phyloP scores from a whole-genome alignment of 345 rosid genomes.

The Hevea brasiliensis region DNA sequence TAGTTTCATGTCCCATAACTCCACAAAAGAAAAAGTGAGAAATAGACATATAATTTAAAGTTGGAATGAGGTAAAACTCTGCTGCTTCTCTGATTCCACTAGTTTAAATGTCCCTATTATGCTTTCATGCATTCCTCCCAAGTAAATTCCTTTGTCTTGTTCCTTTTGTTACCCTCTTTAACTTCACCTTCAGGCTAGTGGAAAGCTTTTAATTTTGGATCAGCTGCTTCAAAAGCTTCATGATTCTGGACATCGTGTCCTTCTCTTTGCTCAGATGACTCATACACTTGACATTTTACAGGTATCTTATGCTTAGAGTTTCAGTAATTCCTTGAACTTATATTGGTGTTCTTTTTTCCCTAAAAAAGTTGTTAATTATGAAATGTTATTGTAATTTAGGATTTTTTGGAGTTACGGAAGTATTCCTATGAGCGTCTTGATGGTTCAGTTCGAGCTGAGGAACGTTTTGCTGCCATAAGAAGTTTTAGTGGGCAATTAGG shows the following conservation, averaged over 20 bases:
- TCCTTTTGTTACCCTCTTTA: background rate
- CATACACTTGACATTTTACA: conserved; percentile 88
- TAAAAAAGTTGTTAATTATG: background rate
- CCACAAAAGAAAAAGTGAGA: background rate
- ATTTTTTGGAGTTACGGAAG: conserved; percentile 74
- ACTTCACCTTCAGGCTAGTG: conserved; percentile 63
- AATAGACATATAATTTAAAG: background rate
- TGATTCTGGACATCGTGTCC: conserved; percentile 72
- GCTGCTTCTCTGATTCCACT: background rate
- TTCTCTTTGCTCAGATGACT: conserved; percentile 92
- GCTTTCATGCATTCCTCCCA: background rate
- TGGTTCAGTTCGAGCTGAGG: conserved; percentile 93
- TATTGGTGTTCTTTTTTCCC: background rate
- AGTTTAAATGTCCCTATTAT: background rate
- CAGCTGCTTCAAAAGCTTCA: conserved; percentile 62
- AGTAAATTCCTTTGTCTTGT: background rate
- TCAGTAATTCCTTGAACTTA: conserved; percentile 10
- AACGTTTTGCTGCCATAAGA: conserved; percentile 88
- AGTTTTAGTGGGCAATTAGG: conserved; percentile 56
- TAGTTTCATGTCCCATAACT: background rate
- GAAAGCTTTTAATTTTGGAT: conserved; percentile 78
- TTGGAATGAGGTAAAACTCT: background rate
- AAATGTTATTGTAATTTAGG: conserved; percentile 41
- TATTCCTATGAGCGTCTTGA: conserved; percentile 95
- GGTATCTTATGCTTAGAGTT: conserved; percentile 34